Evolutionary conservation across 1,284 basidiomycete genomes (phyloP), one percentile per base, ranked within the genome.

Genomic region (Malassezia slooffiae): DNA sequence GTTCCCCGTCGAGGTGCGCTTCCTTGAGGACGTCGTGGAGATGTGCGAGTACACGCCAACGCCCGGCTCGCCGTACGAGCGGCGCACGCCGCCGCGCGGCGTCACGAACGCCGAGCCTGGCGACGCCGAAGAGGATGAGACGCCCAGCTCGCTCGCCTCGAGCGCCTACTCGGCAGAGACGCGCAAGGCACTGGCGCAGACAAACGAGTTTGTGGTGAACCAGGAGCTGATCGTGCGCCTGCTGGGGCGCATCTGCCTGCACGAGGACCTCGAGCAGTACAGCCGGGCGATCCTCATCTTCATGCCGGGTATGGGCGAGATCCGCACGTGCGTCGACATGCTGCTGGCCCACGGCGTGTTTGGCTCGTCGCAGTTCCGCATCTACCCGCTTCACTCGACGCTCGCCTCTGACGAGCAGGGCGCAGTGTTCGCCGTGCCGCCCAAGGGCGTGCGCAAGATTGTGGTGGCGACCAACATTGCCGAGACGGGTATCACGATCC

Each of bases 401-500:
- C 60, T 70, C 34, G 55, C 60, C 7, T 62, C 60, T 21, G 91
- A 96, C 55, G 81, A 82, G 51, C 91, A 97, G 68, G 78, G 79
- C 30, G 80, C 82, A 2, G 91, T 93, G 0, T 96, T 97, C 69
- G 82, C 93, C 38, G 73, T 86, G 1, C 87, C 85, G 17, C 83
- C 84, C 0, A 62, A 62, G 1, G 86, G 85, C 24, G 72, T 83
- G 3, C 77, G 85, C 38, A 96, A 96, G 72, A 89, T 95, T 58
- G 90, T 95, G 27, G 83, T 93, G 33, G 69, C 72, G 12, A 74
- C 73, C 38, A 74, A 83, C 58, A 82, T 85, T 55, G 80, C 85
- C 21, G 87, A 93, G 69, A 93, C 87, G 12, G 91, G 91, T 69
- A 85, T 97, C 48, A 97, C 91, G 0, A 96, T 97, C 47, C 91